Evolutionary conservation across 2,329 filamentous ascomycete genomes (phyloP), one percentile per base, ranked within the genome.

Genomic region (Alternaria burnsii): DNA sequence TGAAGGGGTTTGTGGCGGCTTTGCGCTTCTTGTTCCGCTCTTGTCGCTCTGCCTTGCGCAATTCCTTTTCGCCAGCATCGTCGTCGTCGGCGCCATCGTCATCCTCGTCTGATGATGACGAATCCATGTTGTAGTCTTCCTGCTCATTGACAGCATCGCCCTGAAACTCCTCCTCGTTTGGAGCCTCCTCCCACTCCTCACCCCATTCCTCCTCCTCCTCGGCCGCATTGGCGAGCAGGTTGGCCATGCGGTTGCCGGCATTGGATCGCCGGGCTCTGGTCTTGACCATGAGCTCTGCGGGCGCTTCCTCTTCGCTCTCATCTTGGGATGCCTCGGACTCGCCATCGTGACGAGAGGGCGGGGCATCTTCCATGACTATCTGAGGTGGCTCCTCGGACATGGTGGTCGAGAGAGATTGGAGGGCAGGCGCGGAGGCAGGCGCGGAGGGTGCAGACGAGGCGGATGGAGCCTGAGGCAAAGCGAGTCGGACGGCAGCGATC

Each of bases 61-160:
- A 78, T 79, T 97, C 93, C 71, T 89, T 91, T 80, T 99, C 95
- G 34, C 95, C 95, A 58, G 92, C 91, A 5, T 95, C 78, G 42
- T 97, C 92, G 67, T 95, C 88, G 68, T 94, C 88, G 9, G 76
- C 80, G 78, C 59, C 90, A 84, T 52, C 88, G 83, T 78, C 88
- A 59, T 93, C 90, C 64, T 93, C 91, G 65, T 92, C 91, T 0
- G 89, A 92, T 0, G 92, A 96, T 14, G 91, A 78, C 41, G 76
- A 94, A 71, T 96, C 93, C 82, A 97, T 90, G 47, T 92, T 89
- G 68, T 92, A 89, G 74, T 97, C 94, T 2, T 82, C 79, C 58
- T 86, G 83, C 46, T 87, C 85, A 38, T 89, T 86, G 10, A 80
- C 82, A 30, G 83, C 80, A 30, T 85, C 84, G 62, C 83, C 79